Conservation (phyloP, 2,329 filamentous ascomycete genomes). For the Neodidymelliopsis sp. region DNA sequence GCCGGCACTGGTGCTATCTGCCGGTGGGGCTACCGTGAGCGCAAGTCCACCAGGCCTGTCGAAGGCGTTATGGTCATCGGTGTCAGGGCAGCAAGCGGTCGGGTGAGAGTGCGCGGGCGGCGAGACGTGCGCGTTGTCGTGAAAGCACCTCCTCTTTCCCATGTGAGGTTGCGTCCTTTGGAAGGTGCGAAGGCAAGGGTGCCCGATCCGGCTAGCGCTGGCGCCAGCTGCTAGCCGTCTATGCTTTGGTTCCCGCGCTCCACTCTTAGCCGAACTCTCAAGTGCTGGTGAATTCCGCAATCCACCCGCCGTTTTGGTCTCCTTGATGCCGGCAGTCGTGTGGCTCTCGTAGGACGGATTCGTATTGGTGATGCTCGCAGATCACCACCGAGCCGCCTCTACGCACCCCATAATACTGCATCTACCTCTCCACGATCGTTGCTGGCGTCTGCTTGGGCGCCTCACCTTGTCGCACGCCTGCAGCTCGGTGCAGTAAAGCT, state of each 20-base stretch:
- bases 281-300: constrained; percentile 7
- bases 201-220: not conserved
- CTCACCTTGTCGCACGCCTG: constrained; percentile 30
- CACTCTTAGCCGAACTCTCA: constrained; percentile 16
- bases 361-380: not conserved
- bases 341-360: not conserved
- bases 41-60: constrained; percentile 36
- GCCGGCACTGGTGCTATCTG: constrained; percentile 33
- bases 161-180: constrained; percentile 25
- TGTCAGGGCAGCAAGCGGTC: constrained; percentile 15
- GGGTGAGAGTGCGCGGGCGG: constrained; percentile 27
- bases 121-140: constrained; percentile 24
- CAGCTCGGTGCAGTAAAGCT: constrained; percentile 26
- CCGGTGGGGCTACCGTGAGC: constrained; percentile 35
- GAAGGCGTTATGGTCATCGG: constrained; percentile 33
- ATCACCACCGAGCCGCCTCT: not conserved
- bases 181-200: constrained; percentile 8
- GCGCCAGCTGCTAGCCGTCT: not conserved
- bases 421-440: no score
- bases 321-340: not conserved
- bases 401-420: not conserved
- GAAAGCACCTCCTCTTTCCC: constrained; percentile 10
- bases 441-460: constrained; percentile 31
- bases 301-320: constrained; percentile 2
- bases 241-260: constrained; percentile 7